Evolutionary conservation across 768 basidiomycete species (phyloP).

Genomic region (Suillus clintonianus): DNA sequence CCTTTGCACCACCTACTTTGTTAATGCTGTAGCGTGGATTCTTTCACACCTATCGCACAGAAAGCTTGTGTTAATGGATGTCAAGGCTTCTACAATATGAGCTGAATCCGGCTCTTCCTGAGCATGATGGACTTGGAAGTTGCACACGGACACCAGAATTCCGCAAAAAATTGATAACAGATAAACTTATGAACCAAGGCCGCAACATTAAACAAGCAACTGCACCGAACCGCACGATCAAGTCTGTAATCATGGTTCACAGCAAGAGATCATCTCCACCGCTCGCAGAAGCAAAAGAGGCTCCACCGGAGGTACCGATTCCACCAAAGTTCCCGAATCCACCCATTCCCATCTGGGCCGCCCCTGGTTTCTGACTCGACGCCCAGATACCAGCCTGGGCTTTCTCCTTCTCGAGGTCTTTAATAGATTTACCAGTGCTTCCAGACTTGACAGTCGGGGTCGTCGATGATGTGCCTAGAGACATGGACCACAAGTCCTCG

Average conservation of each 20-base stretch:
- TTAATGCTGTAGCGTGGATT: too few relatives aligned
- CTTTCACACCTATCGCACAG: neutral
- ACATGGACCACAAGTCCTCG: conserved; percentile 89
- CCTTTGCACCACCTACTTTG: too few relatives aligned
- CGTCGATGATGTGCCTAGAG: conserved; percentile 52
- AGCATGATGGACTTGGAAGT: neutral
- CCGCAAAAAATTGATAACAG: neutral
- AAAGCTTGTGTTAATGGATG: neutral
- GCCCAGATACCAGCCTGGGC: conserved; percentile 80
- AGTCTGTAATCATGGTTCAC: conserved; percentile 20
- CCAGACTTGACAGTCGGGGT: conserved; percentile 36
- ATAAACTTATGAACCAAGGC: neutral
- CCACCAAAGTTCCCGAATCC: conserved; percentile 38
- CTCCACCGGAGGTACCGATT: conserved; percentile 14
- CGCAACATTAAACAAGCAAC: neutral
- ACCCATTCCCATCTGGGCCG: conserved; percentile 13
- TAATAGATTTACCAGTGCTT: conserved; percentile 70
- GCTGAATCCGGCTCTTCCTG: neutral
- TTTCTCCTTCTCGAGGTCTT: conserved; percentile 89
- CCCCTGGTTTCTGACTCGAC: conserved; percentile 26
- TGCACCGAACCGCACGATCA: neutral
- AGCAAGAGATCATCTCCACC: conserved; percentile 46
- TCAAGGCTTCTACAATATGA: too few relatives aligned
- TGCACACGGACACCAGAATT: too few relatives aligned
- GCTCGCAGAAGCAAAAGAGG: conserved; percentile 15